phyloP scores from a whole-genome alignment of 305 asterid genomes.

The Rubia balearica region DNA sequence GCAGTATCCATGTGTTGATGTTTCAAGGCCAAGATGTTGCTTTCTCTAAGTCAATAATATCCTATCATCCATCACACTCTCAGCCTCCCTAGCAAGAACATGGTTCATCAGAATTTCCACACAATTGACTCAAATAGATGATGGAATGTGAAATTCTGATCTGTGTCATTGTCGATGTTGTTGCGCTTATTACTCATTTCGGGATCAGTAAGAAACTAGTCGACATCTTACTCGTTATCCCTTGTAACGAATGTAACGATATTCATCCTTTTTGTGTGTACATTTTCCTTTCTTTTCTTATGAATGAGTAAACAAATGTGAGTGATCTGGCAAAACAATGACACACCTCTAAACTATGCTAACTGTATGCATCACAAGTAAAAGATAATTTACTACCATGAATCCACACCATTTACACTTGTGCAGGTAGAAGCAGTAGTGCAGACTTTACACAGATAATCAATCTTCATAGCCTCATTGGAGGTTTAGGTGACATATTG shows the following conservation, averaged over 20 bases:
- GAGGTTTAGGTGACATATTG: not conserved
- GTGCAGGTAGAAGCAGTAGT: no score
- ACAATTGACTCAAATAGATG: not conserved
- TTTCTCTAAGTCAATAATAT: no score
- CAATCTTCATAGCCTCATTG: not conserved
- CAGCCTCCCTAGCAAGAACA: not conserved
- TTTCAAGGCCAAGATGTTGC: no score
- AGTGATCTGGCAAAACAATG: no score
- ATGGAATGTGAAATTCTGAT: not conserved
- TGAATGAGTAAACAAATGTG: no score
- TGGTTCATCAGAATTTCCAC: not conserved
- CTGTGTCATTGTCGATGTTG: not conserved
- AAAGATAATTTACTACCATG: slow-evolving; percentile 1
- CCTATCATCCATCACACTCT: not conserved
- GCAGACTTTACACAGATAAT: not conserved
- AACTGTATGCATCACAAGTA: not conserved
- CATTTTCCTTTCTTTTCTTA: not conserved
- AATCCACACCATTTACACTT: not conserved
- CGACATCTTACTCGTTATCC: no score
- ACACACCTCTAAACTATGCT: no score
- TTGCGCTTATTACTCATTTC: no score
- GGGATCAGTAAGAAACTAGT: no score
- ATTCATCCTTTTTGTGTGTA: not conserved
- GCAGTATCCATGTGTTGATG: no score
- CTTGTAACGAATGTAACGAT: no score